These are phyloP conservation scores for Persicaria tinctoria DNA, from an alignment of 148 eudicot species.

Conservation along the genomic window DNA sequence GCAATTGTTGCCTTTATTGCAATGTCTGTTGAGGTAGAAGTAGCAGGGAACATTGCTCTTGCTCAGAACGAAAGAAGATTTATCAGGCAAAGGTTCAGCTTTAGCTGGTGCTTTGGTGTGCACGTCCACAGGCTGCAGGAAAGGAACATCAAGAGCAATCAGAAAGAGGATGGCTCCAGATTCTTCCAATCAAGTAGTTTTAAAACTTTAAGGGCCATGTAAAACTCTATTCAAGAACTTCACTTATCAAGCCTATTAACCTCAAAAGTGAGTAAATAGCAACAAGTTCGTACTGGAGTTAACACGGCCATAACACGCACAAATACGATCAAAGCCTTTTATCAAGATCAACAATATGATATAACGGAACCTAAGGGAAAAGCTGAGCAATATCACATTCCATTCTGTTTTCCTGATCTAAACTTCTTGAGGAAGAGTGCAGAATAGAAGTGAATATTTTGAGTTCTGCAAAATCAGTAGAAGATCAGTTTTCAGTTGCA, in stretches of 20 bases:
- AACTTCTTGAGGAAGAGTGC: neutral
- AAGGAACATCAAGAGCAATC: constrained; percentile 12
- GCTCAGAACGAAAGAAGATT: constrained; percentile 24
- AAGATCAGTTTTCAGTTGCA: neutral
- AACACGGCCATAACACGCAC: neutral
- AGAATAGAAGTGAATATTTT: neutral
- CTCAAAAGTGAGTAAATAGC: neutral
- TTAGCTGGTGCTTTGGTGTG: constrained; percentile 29
- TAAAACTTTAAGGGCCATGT: neutral
- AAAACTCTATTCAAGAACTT: neutral
- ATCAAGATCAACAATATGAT: neutral
- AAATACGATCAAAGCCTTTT: neutral
- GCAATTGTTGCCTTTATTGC: constrained; percentile 68
- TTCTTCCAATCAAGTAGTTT: neutral
- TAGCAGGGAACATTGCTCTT: constrained; percentile 53
- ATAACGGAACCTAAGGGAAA: neutral
- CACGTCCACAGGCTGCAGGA: constrained; percentile 49
- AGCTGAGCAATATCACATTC: neutral
- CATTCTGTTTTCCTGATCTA: neutral
- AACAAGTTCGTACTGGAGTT: neutral
- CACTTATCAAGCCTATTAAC: neutral
- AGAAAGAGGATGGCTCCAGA: neutral
- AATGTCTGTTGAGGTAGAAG: constrained; percentile 45
- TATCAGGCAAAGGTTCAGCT: constrained; percentile 21
- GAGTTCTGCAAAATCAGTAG: no score